Evolutionary conservation across 257 asterid genomes (phyloP).

Genomic region (Solanum chilense): DNA sequence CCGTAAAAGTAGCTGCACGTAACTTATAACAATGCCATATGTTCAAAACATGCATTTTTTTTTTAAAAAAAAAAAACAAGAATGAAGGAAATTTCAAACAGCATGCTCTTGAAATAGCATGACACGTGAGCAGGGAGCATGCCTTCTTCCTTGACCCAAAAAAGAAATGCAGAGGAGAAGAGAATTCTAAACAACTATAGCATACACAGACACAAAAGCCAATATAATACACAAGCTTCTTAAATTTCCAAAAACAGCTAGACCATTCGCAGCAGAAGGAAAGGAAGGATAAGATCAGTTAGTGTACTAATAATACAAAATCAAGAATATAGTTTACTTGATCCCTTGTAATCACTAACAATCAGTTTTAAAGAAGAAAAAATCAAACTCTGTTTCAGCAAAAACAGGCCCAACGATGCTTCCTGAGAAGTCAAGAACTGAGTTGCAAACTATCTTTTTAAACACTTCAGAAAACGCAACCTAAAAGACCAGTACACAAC

Average conservation of each 20-base stretch:
- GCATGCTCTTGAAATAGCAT: neutral
- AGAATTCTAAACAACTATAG: neutral
- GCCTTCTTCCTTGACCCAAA: neutral
- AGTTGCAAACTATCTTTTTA: neutral
- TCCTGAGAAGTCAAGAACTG: neutral
- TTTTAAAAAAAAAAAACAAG: neutral
- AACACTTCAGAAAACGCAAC: neutral
- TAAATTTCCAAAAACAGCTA: neutral
- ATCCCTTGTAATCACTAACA: neutral
- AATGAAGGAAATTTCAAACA: neutral
- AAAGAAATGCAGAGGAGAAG: neutral
- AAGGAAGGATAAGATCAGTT: neutral
- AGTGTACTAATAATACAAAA: neutral
- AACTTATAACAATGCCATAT: neutral
- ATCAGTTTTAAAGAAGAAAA: neutral
- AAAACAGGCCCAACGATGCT: neutral
- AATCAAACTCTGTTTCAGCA: neutral
- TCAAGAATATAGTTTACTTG: neutral
- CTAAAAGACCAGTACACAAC: neutral
- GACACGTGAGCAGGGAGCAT: neutral
- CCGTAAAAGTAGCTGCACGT: neutral
- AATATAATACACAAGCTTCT: neutral
- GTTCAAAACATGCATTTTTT: neutral
- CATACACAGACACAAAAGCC: neutral
- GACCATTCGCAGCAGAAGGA: neutral